These are phyloP conservation scores for Penicillium janthinellum DNA, from an alignment of 2,329 filamentous ascomycete species.

Conservation along the genomic window DNA sequence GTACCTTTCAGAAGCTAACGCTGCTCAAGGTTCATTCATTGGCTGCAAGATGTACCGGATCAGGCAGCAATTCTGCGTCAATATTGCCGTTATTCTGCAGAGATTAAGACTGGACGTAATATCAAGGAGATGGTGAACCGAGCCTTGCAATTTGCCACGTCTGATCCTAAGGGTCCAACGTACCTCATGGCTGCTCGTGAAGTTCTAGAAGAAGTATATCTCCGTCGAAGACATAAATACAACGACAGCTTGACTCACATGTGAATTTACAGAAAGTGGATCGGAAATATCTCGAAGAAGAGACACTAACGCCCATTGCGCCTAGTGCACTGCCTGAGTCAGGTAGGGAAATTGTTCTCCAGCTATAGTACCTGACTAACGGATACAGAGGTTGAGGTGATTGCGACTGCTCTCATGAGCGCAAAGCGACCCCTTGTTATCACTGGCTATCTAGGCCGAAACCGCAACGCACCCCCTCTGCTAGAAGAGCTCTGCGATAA, in stretches of 20 bases:
- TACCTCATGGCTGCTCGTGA: constrained; percentile 78
- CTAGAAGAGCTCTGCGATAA: constrained; percentile 50
- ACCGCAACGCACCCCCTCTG: constrained; percentile 43
- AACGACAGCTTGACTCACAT: not conserved
- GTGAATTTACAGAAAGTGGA: constrained; percentile 14
- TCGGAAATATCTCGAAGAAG: constrained; percentile 14
- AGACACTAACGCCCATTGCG: constrained; percentile 12
- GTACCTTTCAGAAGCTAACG: not conserved
- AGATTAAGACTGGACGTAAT: constrained; percentile 79
- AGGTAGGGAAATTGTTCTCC: constrained; percentile 1
- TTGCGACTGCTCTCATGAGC: constrained; percentile 44
- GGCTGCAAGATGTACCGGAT: constrained; percentile 78
- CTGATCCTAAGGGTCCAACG: constrained; percentile 73
- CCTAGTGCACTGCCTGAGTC: constrained; percentile 16
- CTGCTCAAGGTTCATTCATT: constrained; percentile 60
- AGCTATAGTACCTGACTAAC: not conserved
- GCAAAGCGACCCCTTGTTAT: constrained; percentile 52
- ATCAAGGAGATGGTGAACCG: constrained; percentile 85
- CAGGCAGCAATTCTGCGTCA: constrained; percentile 76
- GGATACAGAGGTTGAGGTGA: constrained; percentile 34
- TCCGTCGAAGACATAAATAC: no score
- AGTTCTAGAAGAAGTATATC: constrained; percentile 76
- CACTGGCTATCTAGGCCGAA: constrained; percentile 52
- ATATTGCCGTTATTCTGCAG: constrained; percentile 79
- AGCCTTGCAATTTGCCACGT: constrained; percentile 75